These are phyloP conservation scores for Phylloporus sp. DNA, from an alignment of 768 basidiomycete species.

Conservation along the genomic window DNA sequence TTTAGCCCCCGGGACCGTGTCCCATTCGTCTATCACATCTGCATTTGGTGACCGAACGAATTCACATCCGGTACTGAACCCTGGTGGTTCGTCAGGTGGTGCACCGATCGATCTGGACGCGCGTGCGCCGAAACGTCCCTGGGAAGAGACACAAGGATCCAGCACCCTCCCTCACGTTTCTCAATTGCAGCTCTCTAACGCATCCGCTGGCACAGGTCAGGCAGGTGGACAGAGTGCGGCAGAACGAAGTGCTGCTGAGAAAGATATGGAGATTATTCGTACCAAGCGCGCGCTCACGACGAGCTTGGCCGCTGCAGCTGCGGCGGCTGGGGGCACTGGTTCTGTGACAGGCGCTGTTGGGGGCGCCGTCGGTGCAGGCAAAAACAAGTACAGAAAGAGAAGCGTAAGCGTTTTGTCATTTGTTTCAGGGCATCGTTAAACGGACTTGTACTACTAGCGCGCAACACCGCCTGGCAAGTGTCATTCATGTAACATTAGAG, in stretches of 20 bases:
- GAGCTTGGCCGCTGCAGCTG: slow-evolving; percentile 49
- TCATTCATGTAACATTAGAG: slow-evolving; percentile 82
- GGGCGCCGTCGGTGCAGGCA: slow-evolving; percentile 31
- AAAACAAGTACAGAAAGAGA: slow-evolving; percentile 81
- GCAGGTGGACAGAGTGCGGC: slow-evolving; percentile 31
- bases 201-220: slow-evolving; percentile 8
- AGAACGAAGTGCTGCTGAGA: slow-evolving; percentile 64
- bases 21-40: slow-evolving; percentile 17
- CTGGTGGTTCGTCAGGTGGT: slow-evolving; percentile 19
- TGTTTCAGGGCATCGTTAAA: slow-evolving; percentile 14
- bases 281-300: slow-evolving; percentile 73
- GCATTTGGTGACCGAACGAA: slow-evolving; percentile 20
- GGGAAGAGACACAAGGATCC: slow-evolving; percentile 54
- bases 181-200: slow-evolving; percentile 22
- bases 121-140: slow-evolving; percentile 71
- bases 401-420: slow-evolving; percentile 55
- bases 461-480: slow-evolving; percentile 85
- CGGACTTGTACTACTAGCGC: slow-evolving; percentile 48
- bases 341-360: slow-evolving; percentile 30
- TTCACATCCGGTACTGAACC: slow-evolving; percentile 29
- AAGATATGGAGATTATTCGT: slow-evolving; percentile 83
- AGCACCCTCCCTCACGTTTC: slow-evolving; percentile 19
- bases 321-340: slow-evolving; percentile 33
- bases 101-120: slow-evolving; percentile 26
- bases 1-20: slow-evolving; percentile 2